Percentiles rank a stretch among this genome's conserved stretches.
Evolutionary conservation across 2,329 filamentous ascomycete genomes (phyloP).

Genomic region (Seiridium cupressi): DNA sequence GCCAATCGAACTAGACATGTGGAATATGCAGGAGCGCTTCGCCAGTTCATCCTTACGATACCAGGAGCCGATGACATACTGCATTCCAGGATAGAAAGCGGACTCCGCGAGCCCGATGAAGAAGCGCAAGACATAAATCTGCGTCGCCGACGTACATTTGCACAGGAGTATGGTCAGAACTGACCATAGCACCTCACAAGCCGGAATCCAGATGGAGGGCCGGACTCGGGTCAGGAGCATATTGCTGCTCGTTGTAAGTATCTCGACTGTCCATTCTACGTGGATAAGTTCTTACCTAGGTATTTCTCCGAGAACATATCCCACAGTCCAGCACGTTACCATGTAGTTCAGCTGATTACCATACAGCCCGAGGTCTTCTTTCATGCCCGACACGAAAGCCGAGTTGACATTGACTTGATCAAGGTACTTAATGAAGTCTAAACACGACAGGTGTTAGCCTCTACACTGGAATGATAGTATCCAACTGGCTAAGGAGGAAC

Average conservation of each 20-base stretch:
- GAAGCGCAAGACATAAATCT: slow-evolving; percentile 33
- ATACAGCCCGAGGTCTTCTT: slow-evolving; percentile 36
- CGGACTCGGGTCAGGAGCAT: slow-evolving; percentile 31
- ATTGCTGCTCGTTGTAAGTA: slow-evolving; percentile 19
- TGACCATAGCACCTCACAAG: slow-evolving; percentile 29
- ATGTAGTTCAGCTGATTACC: slow-evolving; percentile 38
- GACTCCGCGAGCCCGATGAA: slow-evolving; percentile 31
- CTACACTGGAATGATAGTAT: background rate
- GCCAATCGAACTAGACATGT: slow-evolving; percentile 26
- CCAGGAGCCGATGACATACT: slow-evolving; percentile 36
- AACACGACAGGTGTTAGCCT: background rate
- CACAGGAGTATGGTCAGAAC: slow-evolving; percentile 30
- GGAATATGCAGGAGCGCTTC: slow-evolving; percentile 41
- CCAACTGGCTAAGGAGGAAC: too few species aligned
- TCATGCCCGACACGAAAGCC: slow-evolving; percentile 46
- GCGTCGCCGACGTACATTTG: slow-evolving; percentile 28
- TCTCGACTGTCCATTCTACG: background rate
- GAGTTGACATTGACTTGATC: slow-evolving; percentile 36
- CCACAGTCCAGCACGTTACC: slow-evolving; percentile 25
- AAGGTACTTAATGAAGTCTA: slow-evolving; percentile 31
- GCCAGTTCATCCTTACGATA: slow-evolving; percentile 39
- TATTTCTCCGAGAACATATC: slow-evolving; percentile 29
- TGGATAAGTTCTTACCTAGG: slow-evolving; percentile 18
- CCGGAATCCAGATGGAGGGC: slow-evolving; percentile 35
- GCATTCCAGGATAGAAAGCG: slow-evolving; percentile 28